Base-by-base conservation (phyloP, 2,329 filamentous ascomycete genomes). In the Monosporascus sp. region DNA sequence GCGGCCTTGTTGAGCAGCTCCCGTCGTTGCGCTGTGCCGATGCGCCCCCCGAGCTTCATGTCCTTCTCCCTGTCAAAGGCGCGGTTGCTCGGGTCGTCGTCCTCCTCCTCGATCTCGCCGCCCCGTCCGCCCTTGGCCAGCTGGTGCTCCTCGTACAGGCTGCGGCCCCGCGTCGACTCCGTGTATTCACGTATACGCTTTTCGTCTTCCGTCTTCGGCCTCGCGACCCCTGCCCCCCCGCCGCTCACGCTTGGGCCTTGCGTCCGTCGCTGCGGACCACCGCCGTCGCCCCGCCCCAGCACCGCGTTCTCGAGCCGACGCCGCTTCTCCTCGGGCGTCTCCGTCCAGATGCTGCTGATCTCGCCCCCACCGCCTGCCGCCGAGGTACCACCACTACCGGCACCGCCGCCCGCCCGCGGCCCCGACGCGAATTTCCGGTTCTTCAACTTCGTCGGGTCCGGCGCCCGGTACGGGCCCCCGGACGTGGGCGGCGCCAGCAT, bases 11-110 rank as follows among this genome's bases (percentile, higher is more conserved):
- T 87, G 54, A 97, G 69, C 74, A 97, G 75, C 61, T 97, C 88
- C 62, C 83, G 83, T 60, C 86, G 83, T 74, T 96, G 85, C 37
- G 85, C 79, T 59, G 84, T 76, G 25, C 84, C 87, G 50, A 97
- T 83, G 63, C 82, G 84, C 18, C 83, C 82, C 8, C 86, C 86
- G 2, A 89, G 73, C 39, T 83, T 87, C 83, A 97, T 96, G 69
- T 97, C 94, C 74, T 97, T 97, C 69, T 97, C 90, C 57, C 85
- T 81, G 72, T 97, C 90, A 71, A 97, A 97, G 0, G 83, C 87
- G 55, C 93, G 79, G 70, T 88, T 87, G 69, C 90, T 96, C 1
- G 94, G 93, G 67, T 97, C 92, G 70, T 97, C 93, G 22, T 94
- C 89, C 57, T 90, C 83, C 57, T 85, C 83, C 18, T 80, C 75